Evolutionary conservation across 805 yeast genomes (phyloP).

Genomic region (Candida saitoana): DNA sequence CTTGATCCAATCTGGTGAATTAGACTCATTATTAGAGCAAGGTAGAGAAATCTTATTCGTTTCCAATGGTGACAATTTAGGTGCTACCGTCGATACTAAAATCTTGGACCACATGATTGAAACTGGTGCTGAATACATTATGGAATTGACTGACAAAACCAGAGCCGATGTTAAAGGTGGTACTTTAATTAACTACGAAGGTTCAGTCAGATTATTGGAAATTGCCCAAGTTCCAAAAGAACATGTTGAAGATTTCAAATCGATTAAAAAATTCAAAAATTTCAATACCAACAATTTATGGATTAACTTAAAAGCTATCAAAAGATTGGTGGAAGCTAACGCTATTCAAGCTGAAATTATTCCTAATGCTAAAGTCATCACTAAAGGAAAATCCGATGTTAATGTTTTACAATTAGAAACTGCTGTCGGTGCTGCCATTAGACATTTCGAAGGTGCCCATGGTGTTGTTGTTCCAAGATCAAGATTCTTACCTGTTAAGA

Average conservation of each 20-base stretch:
- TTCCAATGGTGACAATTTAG: constrained; percentile 96
- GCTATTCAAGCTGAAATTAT: constrained; percentile 88
- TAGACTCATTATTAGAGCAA: constrained; percentile 81
- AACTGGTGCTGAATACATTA: constrained; percentile 87
- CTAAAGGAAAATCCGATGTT: constrained; percentile 70
- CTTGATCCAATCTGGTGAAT: constrained; percentile 82
- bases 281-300: constrained; percentile 98
- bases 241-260: constrained; percentile 96
- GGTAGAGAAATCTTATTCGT: constrained; percentile 95
- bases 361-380: constrained; percentile 86
- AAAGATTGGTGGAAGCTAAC: constrained; percentile 81
- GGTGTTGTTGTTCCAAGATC: constrained; percentile 99
- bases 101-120: constrained; percentile 91
- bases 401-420: constrained; percentile 95
- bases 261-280: constrained; percentile 95
- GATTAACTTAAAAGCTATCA: constrained; percentile 93
- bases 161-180: constrained; percentile 99
- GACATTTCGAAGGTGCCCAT: constrained; percentile 90
- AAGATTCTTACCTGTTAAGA: constrained; percentile 96
- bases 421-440: constrained; percentile 98
- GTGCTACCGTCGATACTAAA: constrained; percentile 93
- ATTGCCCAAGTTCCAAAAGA: constrained; percentile 98
- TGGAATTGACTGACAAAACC: constrained; percentile 98
- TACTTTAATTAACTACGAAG: constrained; percentile 93
- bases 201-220: constrained; percentile 89